Evolutionary conservation across 2,329 filamentous ascomycete species (phyloP).

Genomic region (Fusarium protoensiforme): DNA sequence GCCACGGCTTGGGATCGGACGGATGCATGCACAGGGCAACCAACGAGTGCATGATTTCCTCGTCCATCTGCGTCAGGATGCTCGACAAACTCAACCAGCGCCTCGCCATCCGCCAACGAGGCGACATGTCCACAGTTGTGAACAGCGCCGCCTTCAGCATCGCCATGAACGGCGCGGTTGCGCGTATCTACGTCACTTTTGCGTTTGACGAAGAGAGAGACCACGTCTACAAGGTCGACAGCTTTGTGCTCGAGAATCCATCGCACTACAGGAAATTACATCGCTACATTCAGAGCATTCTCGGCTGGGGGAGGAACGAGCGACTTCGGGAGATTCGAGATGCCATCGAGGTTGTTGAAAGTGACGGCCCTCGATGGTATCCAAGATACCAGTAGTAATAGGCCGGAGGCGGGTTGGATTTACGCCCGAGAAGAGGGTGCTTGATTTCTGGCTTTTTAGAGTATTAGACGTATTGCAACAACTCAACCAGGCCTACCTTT

Average conservation of each 20-base stretch:
- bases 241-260: background rate
- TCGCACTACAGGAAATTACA: background rate
- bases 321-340: background rate
- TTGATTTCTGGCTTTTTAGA: too few relatives aligned
- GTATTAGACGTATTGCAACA: background rate
- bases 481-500: background rate
- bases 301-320: background rate
- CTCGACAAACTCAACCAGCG: background rate
- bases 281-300: background rate
- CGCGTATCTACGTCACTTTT: background rate
- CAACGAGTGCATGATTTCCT: background rate
- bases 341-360: background rate
- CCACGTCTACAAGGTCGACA: background rate
- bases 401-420: background rate
- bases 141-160: background rate
- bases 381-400: background rate
- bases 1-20: background rate
- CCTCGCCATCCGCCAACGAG: background rate
- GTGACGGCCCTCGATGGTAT: background rate
- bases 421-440: background rate
- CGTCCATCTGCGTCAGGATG: background rate
- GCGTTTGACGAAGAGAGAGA: background rate
- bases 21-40: background rate
- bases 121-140: background rate
- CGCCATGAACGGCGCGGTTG: background rate